phyloP scores from a whole-genome alignment of 129 eudicot genomes.

The Flaveria robusta region DNA sequence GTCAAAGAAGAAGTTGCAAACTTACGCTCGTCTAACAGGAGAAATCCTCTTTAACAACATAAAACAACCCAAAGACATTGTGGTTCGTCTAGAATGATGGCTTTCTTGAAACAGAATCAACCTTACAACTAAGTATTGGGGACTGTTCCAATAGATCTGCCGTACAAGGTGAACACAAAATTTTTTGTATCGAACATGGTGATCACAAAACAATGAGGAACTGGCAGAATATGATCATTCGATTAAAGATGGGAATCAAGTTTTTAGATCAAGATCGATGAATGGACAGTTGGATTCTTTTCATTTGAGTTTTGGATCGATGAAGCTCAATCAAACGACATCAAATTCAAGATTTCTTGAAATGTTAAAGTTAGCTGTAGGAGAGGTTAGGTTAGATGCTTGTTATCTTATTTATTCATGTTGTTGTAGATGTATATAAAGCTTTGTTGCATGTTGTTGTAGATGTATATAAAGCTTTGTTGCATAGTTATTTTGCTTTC shows the following conservation, averaged over 20 bases:
- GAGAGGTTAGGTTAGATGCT: background rate
- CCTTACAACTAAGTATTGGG: background rate
- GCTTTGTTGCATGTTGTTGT: conserved; percentile 13
- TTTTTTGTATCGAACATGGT: background rate
- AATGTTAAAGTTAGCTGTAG: conserved; percentile 3
- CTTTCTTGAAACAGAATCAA: conserved; percentile 19
- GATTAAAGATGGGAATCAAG: background rate
- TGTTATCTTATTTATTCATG: conserved; percentile 2
- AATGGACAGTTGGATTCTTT: background rate
- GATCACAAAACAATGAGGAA: background rate
- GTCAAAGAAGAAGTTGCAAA: conserved; percentile 61
- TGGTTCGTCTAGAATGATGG: background rate
- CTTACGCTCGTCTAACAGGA: conserved; percentile 52
- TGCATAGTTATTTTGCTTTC: conserved; percentile 1
- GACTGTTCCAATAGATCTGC: background rate
- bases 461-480: conserved; percentile 17
- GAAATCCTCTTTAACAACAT: conserved; percentile 34
- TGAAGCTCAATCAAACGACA: background rate
- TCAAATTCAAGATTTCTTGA: conserved; percentile 36
- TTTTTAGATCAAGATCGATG: background rate
- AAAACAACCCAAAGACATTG: background rate
- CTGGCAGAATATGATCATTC: background rate
- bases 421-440: conserved; percentile 21
- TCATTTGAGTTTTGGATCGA: background rate
- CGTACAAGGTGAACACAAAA: background rate